Conservation (phyloP, 352 stramenopile species). For the Pythium vanterpoolii region DNA sequence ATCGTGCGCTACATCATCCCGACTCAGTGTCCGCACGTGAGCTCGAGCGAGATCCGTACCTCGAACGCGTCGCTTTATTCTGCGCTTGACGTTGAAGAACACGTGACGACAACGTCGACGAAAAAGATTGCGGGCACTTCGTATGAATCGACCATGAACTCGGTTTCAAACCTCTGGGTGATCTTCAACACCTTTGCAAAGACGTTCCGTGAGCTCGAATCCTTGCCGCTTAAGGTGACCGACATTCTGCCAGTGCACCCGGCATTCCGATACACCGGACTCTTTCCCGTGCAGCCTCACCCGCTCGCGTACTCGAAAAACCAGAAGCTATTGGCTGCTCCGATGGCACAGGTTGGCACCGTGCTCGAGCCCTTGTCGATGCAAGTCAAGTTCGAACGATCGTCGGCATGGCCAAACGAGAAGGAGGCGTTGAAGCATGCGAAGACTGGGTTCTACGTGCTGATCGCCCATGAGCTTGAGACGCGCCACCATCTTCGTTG, state of each 20-base stretch:
- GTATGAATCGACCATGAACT: conserved; percentile 77
- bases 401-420: conserved; percentile 84
- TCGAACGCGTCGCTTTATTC: conserved; percentile 74
- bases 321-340: conserved; percentile 47
- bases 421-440: conserved; percentile 70
- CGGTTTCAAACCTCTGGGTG: conserved; percentile 67
- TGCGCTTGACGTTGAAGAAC: conserved; percentile 57
- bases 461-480: conserved; percentile 80
- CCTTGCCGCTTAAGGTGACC: conserved; percentile 83
- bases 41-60: conserved; percentile 54
- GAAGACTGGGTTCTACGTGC: conserved; percentile 89
- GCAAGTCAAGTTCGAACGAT: conserved; percentile 82
- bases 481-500: conserved; percentile 54
- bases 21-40: conserved; percentile 60
- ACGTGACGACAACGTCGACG: conserved; percentile 26
- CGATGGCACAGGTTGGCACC: conserved; percentile 63
- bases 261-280: conserved; percentile 84
- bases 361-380: conserved; percentile 72
- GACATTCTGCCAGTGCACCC: conserved; percentile 77
- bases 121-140: conserved; percentile 44
- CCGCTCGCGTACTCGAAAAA: conserved; percentile 81
- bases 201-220: conserved; percentile 69
- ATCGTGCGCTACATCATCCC: conserved; percentile 78
- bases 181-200: conserved; percentile 83
- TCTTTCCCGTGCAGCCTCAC: conserved; percentile 80